Base-by-base conservation (phyloP, 2,329 filamentous ascomycete species). In the Fusarium aywerte region DNA sequence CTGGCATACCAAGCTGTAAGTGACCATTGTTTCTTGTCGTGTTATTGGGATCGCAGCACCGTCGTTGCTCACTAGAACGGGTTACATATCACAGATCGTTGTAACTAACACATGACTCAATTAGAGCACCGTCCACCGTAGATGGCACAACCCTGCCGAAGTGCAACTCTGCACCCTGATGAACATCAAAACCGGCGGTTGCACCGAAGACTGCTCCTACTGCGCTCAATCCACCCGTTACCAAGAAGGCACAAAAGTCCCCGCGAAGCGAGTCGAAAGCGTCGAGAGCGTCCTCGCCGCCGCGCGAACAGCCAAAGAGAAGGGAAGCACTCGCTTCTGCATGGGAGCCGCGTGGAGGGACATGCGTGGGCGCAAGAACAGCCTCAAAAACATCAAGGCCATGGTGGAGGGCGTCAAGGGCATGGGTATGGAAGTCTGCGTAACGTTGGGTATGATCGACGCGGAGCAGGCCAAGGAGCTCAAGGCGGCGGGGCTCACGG, bases 171-270 rank as follows among this genome's bases (percentile, higher is more conserved):
- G 93, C 82, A 97, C 93, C 0, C 84, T 97, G 59, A 96, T 97
- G 92, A 97, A 96, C 83, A 97, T 97, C 83, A 97, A 97, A 78
- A 96, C 92, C 10, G 93, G 93, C 54, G 93, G 93, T 45, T 97
- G 93, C 80, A 93, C 88, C 71, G 93, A 97, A 78, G 93, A 97
- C 79, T 97, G 93, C 81, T 92, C 90, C 23, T 97, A 97, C 86
- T 97, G 93, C 78, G 92, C 93, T 4, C 93, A 97, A 79, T 94
- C 93, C 6, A 93, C 92, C 7, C 90, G 92, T 25, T 90, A 97
- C 84, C 80, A 85, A 59, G 83, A 92, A 35, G 92, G 91, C 38
- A 89, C 93, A 5, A 92, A 92, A 9, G 85, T 97, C 31, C 87
- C 92, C 75, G 91, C 93, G 12, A 92, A 90, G 65, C 92, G 92